Evolutionary conservation across 768 basidiomycete species (phyloP), one percentile per base, ranked within the genome.

Genomic region (Boletus rubroflammeus): DNA sequence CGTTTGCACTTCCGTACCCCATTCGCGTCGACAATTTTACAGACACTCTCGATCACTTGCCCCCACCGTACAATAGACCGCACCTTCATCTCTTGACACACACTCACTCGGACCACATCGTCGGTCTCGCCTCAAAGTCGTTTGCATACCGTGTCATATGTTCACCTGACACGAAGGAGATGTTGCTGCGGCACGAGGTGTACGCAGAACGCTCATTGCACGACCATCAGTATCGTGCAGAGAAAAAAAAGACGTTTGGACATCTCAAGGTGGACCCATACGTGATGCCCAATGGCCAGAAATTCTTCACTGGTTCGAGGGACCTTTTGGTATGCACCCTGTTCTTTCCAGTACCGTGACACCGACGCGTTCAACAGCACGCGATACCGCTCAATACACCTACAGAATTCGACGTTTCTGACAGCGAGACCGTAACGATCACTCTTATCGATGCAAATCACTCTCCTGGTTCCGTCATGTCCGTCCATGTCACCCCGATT

Each of bases 381-480:
- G 61, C 81, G 2, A 60, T 89, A 41, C 80, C 83, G 0, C 63
- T 89, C 49, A 77, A 92, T 54, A 78, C 77, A 3, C 90, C 93
- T 0, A 87, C 82, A 0, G 54, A 66, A 31, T 75, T 86, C 29
- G 81, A 84, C 34, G 67, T 95, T 17, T 79, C 76, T 5, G 72
- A 78, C 23, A 73, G 73, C 8, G 81, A 85, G 60, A 68, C 66
- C 4, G 86, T 96, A 10, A 84, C 78, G 0, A 78, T 97, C 53
- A 95, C 93, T 0, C 77, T 89, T 10, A 69, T 97, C 8, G 90
- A 95, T 63, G 95, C 95, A 0, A 97, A 97, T 64, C 95, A 98
- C 67, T 97, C 94, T 66, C 95, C 93, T 11, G 95, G 95, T 0
- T 87, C 93, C 0, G 86, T 93, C 39, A 96, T 98, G 94, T 93